Evolutionary conservation across 2,329 filamentous ascomycete genomes (phyloP).

Genomic region (Colletotrichum spaethianum): DNA sequence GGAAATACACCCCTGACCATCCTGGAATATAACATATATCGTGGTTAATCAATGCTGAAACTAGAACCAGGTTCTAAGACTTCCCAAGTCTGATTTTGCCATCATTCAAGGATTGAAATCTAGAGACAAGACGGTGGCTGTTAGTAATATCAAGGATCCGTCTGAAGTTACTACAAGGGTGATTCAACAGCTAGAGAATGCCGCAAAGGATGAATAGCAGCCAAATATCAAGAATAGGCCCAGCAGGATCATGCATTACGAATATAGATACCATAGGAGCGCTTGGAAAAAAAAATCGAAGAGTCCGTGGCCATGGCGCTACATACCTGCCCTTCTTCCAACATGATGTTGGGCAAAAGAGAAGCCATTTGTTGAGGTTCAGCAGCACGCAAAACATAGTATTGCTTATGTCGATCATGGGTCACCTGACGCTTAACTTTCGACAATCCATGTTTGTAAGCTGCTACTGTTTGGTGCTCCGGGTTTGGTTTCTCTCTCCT

Average conservation of each 20-base stretch:
- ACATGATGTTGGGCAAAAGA: too few species aligned
- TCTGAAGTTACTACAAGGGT: conserved; percentile 47
- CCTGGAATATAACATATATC: background rate
- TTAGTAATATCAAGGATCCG: conserved; percentile 53
- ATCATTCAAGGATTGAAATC: conserved; percentile 76
- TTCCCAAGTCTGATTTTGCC: conserved; percentile 75
- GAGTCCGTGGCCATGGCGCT: too few species aligned
- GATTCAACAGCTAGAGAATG: conserved; percentile 42
- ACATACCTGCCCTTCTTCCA: too few species aligned
- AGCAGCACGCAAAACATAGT: too few species aligned
- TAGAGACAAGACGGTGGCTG: conserved; percentile 72
- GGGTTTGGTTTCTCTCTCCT: too few species aligned
- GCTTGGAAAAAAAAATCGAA: too few species aligned
- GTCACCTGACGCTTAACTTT: too few species aligned
- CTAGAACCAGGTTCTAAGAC: conserved; percentile 64
- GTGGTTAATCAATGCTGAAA: conserved; percentile 9
- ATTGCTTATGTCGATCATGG: too few species aligned
- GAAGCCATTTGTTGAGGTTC: too few species aligned
- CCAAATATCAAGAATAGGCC: background rate
- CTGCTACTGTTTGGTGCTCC: too few species aligned
- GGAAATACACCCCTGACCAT: background rate
- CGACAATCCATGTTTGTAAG: too few species aligned
- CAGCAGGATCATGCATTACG: background rate
- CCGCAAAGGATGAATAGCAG: conserved; percentile 6
- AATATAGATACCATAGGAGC: too few species aligned